A percentile compares a stretch with the other conserved stretches of the same genome.
Evolutionary conservation across 2,329 filamentous ascomycete species (phyloP).

Genomic region (Neoarthrinium moseri): DNA sequence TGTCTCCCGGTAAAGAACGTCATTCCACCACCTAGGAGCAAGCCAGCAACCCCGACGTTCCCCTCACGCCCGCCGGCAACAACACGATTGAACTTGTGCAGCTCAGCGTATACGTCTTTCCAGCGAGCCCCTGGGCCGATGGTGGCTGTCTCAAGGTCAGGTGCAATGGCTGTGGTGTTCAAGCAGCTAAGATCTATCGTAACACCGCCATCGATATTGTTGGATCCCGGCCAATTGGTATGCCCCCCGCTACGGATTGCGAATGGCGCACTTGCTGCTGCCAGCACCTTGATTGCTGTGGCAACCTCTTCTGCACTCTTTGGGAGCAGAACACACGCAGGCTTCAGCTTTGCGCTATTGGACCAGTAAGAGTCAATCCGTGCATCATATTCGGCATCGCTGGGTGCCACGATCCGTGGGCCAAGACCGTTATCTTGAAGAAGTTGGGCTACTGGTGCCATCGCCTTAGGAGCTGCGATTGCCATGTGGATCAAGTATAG

Average conservation of each 20-base stretch:
- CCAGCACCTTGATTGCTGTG: not conserved
- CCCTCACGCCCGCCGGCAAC: conserved; percentile 7
- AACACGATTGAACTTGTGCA: not conserved
- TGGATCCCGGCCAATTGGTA: conserved; percentile 8
- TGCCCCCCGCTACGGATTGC: conserved; percentile 2
- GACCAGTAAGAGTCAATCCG: conserved; percentile 9
- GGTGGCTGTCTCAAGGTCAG: not conserved
- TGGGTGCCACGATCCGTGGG: not conserved
- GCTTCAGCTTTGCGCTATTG: conserved; percentile 6
- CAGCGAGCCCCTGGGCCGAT: conserved; percentile 1
- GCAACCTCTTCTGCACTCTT: not conserved
- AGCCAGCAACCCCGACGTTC: conserved; percentile 16
- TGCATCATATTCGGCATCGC: not conserved
- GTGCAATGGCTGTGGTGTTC: not conserved
- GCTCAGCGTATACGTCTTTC: not conserved
- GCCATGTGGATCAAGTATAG: too few species aligned
- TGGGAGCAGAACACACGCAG: not conserved
- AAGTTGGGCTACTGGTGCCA: not conserved
- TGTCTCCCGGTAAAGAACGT: conserved; percentile 13
- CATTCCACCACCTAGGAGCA: conserved; percentile 15
- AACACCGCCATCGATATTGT: conserved; percentile 4
- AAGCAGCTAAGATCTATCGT: conserved; percentile 3
- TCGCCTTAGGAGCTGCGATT: not conserved
- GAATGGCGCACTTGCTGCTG: not conserved
- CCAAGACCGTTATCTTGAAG: not conserved